Evolutionary conservation across 768 basidiomycete genomes (phyloP), one percentile per base, ranked within the genome.

Genomic region (Gymnopilus dilepis): DNA sequence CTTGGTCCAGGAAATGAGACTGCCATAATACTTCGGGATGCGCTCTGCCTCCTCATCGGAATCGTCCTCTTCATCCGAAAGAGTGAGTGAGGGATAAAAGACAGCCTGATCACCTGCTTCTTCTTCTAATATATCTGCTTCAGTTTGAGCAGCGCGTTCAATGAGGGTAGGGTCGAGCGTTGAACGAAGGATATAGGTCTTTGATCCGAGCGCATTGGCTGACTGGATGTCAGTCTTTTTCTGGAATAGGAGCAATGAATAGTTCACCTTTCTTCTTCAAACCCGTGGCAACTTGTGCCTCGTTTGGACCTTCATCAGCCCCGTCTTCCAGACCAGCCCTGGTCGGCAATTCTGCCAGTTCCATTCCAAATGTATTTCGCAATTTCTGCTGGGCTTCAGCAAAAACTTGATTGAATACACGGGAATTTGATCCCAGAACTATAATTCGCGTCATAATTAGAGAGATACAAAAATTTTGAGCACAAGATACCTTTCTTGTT

Each of bases 151-250:
- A 0, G 92, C 87, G 30, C 80, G 76, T 58, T 85, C 84, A 53
- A 95, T 85, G 55, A 97, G 76, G 12, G 72, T 63, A 0, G 84
- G 73, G 57, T 92, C 77, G 15, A 97, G 82, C 1, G 72, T 77
- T 1, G 94, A 95, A 47, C 95, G 89, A 17, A 97, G 79, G 43
- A 96, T 91, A 71, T 91, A 99, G 6, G 86, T 86, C 69, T 92
- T 94, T 1, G 91, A 87, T 1, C 90, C 86, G 2, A 81, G 69
- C 5, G 84, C 77, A 9, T 83, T 73, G 19, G 83, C 88, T 86
- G 33, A 34, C 33, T 19, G 7, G 34, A 24, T 15, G 22, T 28
- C 26, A 54, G 34, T 12, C 38, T 38, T 17, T 26, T 31, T 3
- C 33, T 13, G 15, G 31, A 37, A 24, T 11, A 30, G 15, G 34